Conservation (phyloP, 169 alveolate species). For the Besnoitia besnoiti region DNA sequence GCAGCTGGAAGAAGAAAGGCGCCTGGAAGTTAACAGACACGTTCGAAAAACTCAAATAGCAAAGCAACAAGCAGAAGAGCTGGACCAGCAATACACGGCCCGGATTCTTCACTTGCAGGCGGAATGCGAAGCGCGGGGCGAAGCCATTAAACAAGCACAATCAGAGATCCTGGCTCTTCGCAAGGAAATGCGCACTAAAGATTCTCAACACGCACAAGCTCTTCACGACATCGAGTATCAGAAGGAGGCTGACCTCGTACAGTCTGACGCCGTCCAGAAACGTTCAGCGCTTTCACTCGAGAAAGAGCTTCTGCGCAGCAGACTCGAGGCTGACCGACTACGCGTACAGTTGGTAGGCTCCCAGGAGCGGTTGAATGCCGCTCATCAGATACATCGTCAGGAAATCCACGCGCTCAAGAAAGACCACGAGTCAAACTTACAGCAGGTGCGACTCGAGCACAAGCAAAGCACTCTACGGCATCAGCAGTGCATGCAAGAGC, state of each 20-base stretch:
- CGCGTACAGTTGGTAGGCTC: neutral
- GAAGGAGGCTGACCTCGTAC: neutral
- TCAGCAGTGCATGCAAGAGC: neutral
- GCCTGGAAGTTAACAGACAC: neutral
- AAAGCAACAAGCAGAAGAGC: neutral
- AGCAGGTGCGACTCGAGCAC: neutral
- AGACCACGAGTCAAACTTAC: neutral
- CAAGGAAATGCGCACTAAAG: neutral
- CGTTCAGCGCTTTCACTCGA: neutral
- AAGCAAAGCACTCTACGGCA: neutral
- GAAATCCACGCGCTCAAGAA: neutral
- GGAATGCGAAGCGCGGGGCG: neutral
- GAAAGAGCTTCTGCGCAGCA: neutral
- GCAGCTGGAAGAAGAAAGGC: slow-evolving; percentile 5
- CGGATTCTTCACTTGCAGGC: neutral
- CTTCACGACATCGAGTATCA: neutral
- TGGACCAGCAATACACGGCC: slow-evolving; percentile 17
- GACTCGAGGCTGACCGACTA: slow-evolving; percentile 18
- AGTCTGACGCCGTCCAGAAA: neutral
- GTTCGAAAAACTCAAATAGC: neutral
- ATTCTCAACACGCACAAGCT: neutral
- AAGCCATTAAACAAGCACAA: slow-evolving; percentile 24
- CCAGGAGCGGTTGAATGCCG: neutral
- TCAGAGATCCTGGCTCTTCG: neutral
- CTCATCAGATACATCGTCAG: neutral